phyloP scores from a whole-genome alignment of 257 asterid species.

The Solanum peruvianum region DNA sequence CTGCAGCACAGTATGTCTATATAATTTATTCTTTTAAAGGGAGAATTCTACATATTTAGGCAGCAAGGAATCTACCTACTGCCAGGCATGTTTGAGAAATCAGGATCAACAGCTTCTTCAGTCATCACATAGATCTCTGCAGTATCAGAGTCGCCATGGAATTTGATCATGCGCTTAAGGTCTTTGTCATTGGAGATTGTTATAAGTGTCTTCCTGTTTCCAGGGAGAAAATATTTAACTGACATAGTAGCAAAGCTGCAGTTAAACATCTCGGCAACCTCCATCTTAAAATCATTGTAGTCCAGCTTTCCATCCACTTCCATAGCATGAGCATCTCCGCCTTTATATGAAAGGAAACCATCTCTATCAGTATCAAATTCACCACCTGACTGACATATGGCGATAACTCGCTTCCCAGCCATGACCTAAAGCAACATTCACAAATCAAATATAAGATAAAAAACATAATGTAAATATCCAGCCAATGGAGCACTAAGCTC shows the following conservation, averaged over 20 bases:
- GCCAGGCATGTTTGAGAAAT: constrained; percentile 74
- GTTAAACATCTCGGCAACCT: constrained; percentile 90
- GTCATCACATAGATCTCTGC: constrained; percentile 69
- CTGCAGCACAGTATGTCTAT: constrained; percentile 38
- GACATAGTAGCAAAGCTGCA: constrained; percentile 41
- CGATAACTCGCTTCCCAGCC: constrained; percentile 69
- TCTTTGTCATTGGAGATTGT: constrained; percentile 92
- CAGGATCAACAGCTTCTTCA: constrained; percentile 68
- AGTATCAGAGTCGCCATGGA: constrained; percentile 54
- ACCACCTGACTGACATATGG: constrained; percentile 96
- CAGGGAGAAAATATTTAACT: constrained; percentile 82
- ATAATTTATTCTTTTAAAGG: constrained; percentile 14
- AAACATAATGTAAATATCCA: background rate
- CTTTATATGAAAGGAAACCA: constrained; percentile 63
- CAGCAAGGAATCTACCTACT: constrained; percentile 64
- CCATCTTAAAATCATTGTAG: constrained; percentile 60
- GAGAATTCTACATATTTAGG: constrained; percentile 6
- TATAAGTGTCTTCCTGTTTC: constrained; percentile 87
- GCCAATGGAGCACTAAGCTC: background rate
- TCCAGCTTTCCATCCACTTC: constrained; percentile 74
- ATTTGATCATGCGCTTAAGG: constrained; percentile 74
- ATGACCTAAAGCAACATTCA: constrained; percentile 30
- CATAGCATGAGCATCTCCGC: constrained; percentile 99
- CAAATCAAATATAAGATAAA: constrained; percentile 2
- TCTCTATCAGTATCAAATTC: constrained; percentile 72